Evolutionary conservation across 2,329 filamentous ascomycete genomes (phyloP).

Genomic region (Dactylellina leptospora): DNA sequence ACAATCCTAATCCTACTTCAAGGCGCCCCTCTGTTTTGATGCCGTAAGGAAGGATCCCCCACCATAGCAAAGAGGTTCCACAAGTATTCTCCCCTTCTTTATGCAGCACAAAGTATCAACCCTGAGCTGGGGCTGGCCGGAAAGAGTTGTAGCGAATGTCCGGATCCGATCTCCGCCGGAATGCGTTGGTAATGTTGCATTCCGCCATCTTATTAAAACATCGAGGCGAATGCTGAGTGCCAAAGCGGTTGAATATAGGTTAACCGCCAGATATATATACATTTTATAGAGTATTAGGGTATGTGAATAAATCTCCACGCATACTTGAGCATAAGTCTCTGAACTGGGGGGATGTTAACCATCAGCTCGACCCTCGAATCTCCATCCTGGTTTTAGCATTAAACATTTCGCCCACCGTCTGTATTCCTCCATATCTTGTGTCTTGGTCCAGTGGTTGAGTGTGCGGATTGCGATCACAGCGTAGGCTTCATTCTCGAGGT

Average conservation of each 20-base stretch:
- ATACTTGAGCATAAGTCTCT: too few relatives aligned
- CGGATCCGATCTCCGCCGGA: constrained; percentile 12
- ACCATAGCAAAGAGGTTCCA: background rate
- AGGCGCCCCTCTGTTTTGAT: constrained; percentile 6
- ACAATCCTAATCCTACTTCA: too few relatives aligned
- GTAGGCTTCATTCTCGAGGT: constrained; percentile 40
- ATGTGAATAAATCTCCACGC: too few relatives aligned
- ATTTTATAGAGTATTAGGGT: too few relatives aligned
- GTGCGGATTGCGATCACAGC: constrained; percentile 18
- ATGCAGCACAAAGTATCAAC: too few relatives aligned
- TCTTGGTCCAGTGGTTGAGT: constrained; percentile 6
- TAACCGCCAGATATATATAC: background rate
- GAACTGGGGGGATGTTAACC: too few relatives aligned
- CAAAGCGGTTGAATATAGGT: background rate
- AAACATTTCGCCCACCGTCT: constrained; percentile 13
- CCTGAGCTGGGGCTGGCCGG: too few relatives aligned
- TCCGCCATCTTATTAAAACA: background rate
- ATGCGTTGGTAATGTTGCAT: constrained; percentile 39
- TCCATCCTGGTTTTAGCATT: constrained; percentile 25
- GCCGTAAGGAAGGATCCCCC: too few relatives aligned
- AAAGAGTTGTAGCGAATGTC: constrained; percentile 12
- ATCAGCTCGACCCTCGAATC: constrained; percentile 26
- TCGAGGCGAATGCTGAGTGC: background rate
- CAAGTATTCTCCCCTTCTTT: too few relatives aligned
- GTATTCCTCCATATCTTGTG: constrained; percentile 12